phyloP scores from a whole-genome alignment of 352 stramenopile species.

The Pythium aristosporum region DNA sequence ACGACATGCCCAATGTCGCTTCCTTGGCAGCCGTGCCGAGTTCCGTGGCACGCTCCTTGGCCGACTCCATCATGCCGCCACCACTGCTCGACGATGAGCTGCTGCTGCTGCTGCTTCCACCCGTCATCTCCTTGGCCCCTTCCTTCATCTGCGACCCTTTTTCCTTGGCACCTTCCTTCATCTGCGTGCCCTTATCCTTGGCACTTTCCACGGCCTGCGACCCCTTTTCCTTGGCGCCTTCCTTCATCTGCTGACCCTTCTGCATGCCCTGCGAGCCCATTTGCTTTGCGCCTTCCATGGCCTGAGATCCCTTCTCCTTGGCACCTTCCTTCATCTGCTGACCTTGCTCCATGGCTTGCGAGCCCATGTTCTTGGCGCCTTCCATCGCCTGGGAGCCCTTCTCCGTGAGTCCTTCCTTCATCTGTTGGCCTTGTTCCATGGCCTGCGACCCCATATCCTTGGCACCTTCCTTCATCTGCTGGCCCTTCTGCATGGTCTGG shows the following conservation, averaged over 20 bases:
- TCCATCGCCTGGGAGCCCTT: conserved; percentile 21
- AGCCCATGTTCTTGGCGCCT: conserved; percentile 20
- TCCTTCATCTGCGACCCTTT: conserved; percentile 16
- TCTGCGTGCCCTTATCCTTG: conserved; percentile 18
- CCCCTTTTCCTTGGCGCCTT: conserved; percentile 23
- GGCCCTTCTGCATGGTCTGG: conserved; percentile 25
- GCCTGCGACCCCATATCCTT: conserved; percentile 21
- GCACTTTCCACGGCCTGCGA: conserved; percentile 14
- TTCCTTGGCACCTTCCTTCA: conserved; percentile 22
- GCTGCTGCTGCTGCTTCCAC: conserved; percentile 3
- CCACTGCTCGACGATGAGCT: conserved; percentile 6
- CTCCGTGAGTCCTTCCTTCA: conserved; percentile 19
- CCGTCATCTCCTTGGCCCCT: conserved; percentile 19
- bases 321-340: conserved; percentile 6
- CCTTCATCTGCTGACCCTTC: conserved; percentile 17
- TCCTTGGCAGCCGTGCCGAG: conserved; percentile 25
- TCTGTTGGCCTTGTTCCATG: conserved; percentile 17
- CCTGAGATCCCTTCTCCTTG: conserved; percentile 22
- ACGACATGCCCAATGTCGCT: conserved; percentile 30
- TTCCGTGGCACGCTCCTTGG: conserved; percentile 22
- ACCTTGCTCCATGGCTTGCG: conserved; percentile 16
- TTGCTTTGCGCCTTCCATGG: conserved; percentile 21
- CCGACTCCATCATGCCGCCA: conserved; percentile 9
- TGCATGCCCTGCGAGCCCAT: conserved; percentile 16
- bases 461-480: conserved; percentile 24